Base-by-base conservation (phyloP, 305 asterid species). In the Fraxinus baroniana region DNA sequence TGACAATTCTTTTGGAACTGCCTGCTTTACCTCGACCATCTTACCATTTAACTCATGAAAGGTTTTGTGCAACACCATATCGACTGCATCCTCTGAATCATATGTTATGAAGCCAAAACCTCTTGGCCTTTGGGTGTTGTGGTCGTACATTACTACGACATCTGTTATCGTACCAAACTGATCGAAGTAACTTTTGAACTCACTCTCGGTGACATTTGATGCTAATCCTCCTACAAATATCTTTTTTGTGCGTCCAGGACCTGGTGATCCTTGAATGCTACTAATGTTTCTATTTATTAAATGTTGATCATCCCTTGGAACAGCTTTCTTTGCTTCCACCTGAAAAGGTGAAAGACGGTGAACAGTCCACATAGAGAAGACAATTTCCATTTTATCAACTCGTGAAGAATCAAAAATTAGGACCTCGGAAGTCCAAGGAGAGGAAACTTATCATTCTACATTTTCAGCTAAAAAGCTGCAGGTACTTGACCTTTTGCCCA, bases 171-270 rank as follows among this genome's bases (percentile, higher is more conserved):
- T 85, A 35, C 96, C 96, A 83, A 92, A 92, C 84, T 92, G 94
- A 68, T 89, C 90, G 77, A 92, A 92, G 89, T 90, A 92, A 33
- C n/a, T 85, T 86, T 87, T 92, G 80, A 92, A 92, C 87, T 92
- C 96, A 28, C 79, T 88, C 83, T 89, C 96, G 5, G 93, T 90
- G 68, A 92, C 94, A 0, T 92, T 88, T 41, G 96, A 89, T 26
- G 94, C 91, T 89, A 92, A 90, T 66, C 96, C 96, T 87, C 96
- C 96, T 57, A 92, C 96, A 66, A 92, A 92, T 37, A 92, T 90
- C 93, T 92, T 92, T 87, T 88, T 92, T 26, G 95, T 88, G 55
- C 91, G 94, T 46, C 88, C 93, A 3, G 90, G 90, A 5, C 90
- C 90, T 0, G 96, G 94, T 44, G 96, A 92, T 77, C 92, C 94